A percentile compares a stretch with the other conserved stretches of the same genome.
Evolutionary conservation across 352 stramenopile genomes (phyloP).

Genomic region (Elongisporangium undulatum): DNA sequence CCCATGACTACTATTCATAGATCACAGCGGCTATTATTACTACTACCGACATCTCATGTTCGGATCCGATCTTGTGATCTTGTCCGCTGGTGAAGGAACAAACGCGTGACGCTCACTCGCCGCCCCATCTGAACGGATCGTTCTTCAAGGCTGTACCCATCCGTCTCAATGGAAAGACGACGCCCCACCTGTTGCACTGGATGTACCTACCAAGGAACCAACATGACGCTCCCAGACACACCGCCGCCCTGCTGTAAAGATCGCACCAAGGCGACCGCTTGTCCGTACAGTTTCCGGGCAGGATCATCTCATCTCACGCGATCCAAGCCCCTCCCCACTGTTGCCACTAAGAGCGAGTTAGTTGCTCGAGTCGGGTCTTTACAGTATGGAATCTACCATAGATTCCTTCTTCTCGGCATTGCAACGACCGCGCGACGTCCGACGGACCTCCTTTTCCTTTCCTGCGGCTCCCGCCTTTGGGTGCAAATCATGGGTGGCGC

Average conservation of each 20-base stretch:
- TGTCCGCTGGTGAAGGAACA: neutral
- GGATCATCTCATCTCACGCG: too few species aligned
- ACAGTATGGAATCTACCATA: neutral
- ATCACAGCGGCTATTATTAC: too few species aligned
- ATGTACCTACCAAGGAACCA: neutral
- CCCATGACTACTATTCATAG: too few species aligned
- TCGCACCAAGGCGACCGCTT: neutral
- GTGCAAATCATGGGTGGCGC: neutral
- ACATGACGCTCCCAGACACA: neutral
- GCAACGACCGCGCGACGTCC: neutral
- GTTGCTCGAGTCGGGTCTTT: neutral
- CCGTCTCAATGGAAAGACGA: neutral
- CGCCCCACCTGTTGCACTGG: neutral
- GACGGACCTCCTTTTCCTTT: neutral
- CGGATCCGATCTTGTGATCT: neutral
- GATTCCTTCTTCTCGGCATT: neutral
- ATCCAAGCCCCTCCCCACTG: neutral
- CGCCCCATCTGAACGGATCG: neutral
- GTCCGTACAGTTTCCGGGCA: neutral
- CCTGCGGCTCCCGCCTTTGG: neutral
- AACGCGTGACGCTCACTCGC: neutral
- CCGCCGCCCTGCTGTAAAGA: too few species aligned
- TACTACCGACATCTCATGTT: neutral
- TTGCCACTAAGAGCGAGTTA: neutral
- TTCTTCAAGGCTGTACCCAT: neutral